Evolutionary conservation across 2,329 filamentous ascomycete genomes (phyloP), one percentile per base, ranked within the genome.

Genomic region (Scytalidium sp.): DNA sequence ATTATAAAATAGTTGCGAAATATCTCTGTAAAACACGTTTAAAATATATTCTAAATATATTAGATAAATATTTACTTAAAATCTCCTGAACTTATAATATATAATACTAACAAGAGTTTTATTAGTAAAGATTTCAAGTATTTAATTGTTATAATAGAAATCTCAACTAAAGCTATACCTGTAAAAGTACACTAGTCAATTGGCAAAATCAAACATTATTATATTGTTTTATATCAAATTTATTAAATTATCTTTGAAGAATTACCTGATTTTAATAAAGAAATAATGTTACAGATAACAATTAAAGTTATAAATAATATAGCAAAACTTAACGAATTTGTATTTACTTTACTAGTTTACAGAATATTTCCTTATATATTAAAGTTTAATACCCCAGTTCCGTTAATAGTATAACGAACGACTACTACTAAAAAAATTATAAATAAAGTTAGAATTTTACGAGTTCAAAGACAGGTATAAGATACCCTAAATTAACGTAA

Each of bases 301-400:
- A 41, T 55, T 21, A 55, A 55, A 43, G 53, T 45, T n/a, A 23
- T 55, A 13, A 55, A 55, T 21, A 25, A 55, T 46, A 43, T 39
- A 13, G 43, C 25, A 17, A 42, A 43, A 4, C 50, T 25, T 15
- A 41, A 50, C 23, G 25, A 47, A 6, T 8, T 3, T 3, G 40
- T n/a, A n/a, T n/a, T n/a, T n/a, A n/a, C n/a, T n/a, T n/a, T n/a
- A n/a, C n/a, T n/a, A n/a, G n/a, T n/a, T n/a, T n/a, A n/a, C n/a
- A n/a, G n/a, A n/a, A n/a, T n/a, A n/a, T n/a, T n/a, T n/a, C n/a
- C n/a, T n/a, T n/a, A n/a, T n/a, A n/a, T n/a, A n/a, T n/a, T n/a
- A n/a, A n/a, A n/a, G n/a, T n/a, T n/a, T n/a, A n/a, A 51, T 32
- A 20, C 21, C 2, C 49, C 25, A 9, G 20, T 19, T 3, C 15